Conservation (phyloP, 73 alveolate genomes). For the Paramecium pentaurelia region DNA sequence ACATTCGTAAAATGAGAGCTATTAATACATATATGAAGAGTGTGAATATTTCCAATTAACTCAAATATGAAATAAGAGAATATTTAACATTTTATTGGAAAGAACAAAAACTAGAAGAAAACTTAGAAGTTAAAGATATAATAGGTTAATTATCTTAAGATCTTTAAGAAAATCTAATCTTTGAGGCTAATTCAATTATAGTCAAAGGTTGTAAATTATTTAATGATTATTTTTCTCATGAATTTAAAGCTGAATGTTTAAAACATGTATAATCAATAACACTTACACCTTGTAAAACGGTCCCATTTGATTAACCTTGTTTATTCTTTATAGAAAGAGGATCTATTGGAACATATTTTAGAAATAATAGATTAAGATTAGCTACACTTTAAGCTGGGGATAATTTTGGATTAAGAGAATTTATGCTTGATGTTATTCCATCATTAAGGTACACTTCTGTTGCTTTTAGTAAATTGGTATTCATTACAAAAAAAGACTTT, state of each 20-base stretch:
- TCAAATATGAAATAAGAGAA: slow-evolving; percentile 32
- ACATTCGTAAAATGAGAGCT: slow-evolving; percentile 42
- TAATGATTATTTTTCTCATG: slow-evolving; percentile 20
- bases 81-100: slow-evolving; percentile 46
- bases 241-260: slow-evolving; percentile 12
- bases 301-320: background rate
- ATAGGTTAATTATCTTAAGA: background rate
- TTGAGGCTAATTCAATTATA: slow-evolving; percentile 28
- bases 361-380: background rate
- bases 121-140: slow-evolving; percentile 40
- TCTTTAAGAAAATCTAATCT: background rate
- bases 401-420: slow-evolving; percentile 38
- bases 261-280: background rate
- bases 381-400: background rate
- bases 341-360: background rate
- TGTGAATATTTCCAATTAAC: background rate
- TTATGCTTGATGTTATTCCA: background rate
- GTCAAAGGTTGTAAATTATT: slow-evolving; percentile 28
- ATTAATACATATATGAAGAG: background rate
- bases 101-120: slow-evolving; percentile 5
- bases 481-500: background rate
- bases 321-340: slow-evolving; percentile 37
- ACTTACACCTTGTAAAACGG: background rate
- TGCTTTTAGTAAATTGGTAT: background rate
- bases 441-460: background rate